Base-by-base conservation (phyloP, 306 rosid species). In the Sechiopsis laciniata region DNA sequence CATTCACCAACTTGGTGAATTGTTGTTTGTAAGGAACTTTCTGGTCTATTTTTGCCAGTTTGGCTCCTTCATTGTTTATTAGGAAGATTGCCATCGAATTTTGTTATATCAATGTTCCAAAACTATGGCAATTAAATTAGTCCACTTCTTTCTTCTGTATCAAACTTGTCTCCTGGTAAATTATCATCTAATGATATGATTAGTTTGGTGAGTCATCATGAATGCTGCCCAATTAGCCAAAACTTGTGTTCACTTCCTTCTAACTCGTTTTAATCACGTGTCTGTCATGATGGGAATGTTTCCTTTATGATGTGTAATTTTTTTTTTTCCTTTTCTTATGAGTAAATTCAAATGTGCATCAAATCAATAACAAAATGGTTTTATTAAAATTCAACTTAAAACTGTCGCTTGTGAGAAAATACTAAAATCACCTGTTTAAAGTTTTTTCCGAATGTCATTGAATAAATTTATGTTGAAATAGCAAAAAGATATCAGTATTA, bases 1-100 rank as follows among this genome's bases (percentile, higher is more conserved):
- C 8, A 40, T 64, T 40, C 46, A 37, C 17, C 50, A 63, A 35
- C 70, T 63, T 63, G 24, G 2, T 64, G 52, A n/a, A 37, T n/a
- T 62, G 17, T 21, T 64, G 42, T 60, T 60, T 60, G 24, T 64
- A 64, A n/a, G 71, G 71, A 64, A 40, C 52, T 37, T 37, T 37
- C 52, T 64, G 71, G 48, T 51, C 52, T 64, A 40, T 37, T 21
- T 35, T 63, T 40, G 29, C 52, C 71, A n/a, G 71, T 64, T 40
- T 5, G 13, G 16, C 29, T 64, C 71, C 71, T 64, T 64, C 71
- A 40, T 37, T 64, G 71, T 63, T 63, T 56, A 8, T 63, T 5
- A 58, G 66, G 66, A 60, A 4, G 37, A 1, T 26, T 14, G 45
- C 45, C 10, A 13, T 60, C 45, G 2, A 26, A 26, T 26, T 60